Evolutionary conservation across 805 yeast genomes (phyloP), one percentile per base, ranked within the genome.

Genomic region (Barnettozyma sp.): DNA sequence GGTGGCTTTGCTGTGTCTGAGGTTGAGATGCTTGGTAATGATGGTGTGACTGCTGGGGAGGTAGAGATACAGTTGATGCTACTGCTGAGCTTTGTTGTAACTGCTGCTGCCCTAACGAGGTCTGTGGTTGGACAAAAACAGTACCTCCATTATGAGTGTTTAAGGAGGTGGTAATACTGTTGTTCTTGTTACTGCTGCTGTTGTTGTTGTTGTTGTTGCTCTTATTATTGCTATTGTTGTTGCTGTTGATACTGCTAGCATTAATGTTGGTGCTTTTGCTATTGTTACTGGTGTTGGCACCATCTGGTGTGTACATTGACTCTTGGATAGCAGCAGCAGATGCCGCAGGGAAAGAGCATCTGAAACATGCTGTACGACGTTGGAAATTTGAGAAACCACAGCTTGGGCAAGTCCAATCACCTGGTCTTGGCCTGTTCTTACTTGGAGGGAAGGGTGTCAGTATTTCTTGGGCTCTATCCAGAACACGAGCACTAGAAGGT

Each of bases 361-460:
- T 70, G 67, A 88, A 86, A 59, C 97, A 88, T 2, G 94, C 94
- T 3, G 94, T 82, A 59, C 97, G 72, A 51, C 96, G 73, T 60
- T 88, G 97, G 62, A 88, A 88, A 59, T 88, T 88, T 17, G 94
- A 83, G 52, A 88, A 88, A 1, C 96, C 95, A 66, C 97, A 88
- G 6, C 88, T 78, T 18, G 95, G 95, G 59, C 97, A 88, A n/a
- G 83, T 84, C 97, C 97, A 88, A 56, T 88, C 97, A 15, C 97
- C 97, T 0, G 97, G 97, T 53, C 97, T 70, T 16, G 95, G 95
- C 49, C 92, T 70, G 59, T 88, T 87, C 46, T 85, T 82, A 23
- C 78, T 72, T 21, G 81, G 76, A 12, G 96, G 95, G 61, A 88
- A 88, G 4, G 94, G 86, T 0, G 84, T 71, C 41, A 88, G 63